Percentiles rank a stretch among this genome's conserved stretches.
These are phyloP conservation scores for Stereocaulon alpinum DNA, from an alignment of 495 filamentous ascomycete genomes.

Conservation along the genomic window DNA sequence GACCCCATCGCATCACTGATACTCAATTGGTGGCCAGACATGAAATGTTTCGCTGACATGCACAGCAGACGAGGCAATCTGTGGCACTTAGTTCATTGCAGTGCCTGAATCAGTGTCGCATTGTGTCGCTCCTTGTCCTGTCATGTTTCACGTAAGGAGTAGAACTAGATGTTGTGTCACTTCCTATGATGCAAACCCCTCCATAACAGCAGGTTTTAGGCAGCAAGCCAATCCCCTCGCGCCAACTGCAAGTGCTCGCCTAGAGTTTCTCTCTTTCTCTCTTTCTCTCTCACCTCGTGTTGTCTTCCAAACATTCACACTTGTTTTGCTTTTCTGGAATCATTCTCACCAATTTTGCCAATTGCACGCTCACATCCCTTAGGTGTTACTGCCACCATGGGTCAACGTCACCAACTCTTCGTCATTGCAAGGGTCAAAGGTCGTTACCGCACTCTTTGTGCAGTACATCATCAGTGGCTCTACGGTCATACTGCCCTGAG, in stretches of 20 bases:
- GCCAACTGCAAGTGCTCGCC: too few relatives aligned
- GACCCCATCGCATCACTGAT: too few relatives aligned
- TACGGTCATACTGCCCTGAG: conserved; percentile 5
- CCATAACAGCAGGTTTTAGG: not conserved
- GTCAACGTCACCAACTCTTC: conserved; percentile 18
- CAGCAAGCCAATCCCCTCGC: too few relatives aligned
- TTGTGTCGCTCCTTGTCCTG: too few relatives aligned
- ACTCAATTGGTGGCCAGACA: too few relatives aligned
- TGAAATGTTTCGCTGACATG: too few relatives aligned
- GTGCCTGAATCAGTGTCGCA: too few relatives aligned
- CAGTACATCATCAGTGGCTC: conserved; percentile 16
- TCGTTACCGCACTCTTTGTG: conserved; percentile 16
- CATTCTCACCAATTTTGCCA: not conserved
- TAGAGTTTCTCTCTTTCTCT: not conserved
- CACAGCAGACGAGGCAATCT: too few relatives aligned
- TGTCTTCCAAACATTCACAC: not conserved
- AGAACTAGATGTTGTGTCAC: not conserved
- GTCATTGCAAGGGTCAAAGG: conserved; percentile 13
- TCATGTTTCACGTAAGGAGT: too few relatives aligned
- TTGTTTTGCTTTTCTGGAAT: not conserved
- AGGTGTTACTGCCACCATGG: not conserved
- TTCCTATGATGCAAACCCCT: not conserved
- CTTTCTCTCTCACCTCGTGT: not conserved
- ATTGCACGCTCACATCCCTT: too few relatives aligned
- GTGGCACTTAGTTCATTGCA: too few relatives aligned